Evolutionary conservation across 1,284 basidiomycete genomes (phyloP), one percentile per base, ranked within the genome.

Genomic region (Stereum hirsutum): DNA sequence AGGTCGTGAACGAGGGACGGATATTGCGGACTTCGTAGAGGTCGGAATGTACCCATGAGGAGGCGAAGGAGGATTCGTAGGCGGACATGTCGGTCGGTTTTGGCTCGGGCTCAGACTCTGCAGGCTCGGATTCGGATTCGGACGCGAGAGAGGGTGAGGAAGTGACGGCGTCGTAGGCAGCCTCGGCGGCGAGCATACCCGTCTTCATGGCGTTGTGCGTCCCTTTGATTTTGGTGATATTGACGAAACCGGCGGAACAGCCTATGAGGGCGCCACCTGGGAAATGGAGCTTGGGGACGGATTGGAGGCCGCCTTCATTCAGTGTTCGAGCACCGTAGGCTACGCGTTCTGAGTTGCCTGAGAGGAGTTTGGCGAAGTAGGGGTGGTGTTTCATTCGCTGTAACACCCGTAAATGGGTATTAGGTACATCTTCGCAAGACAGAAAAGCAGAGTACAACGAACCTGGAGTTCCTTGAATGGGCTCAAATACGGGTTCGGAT

Each of bases 151-250:
- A 32, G 56, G 57, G 40, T 59, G 52, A 3, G 43, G 44, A 12
- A 28, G 59, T 54, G 49, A 94, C 64, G 2, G 78, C 78, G 6
- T 82, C 73, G 54, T 75, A 91, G 0, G 89, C 89, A 0, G 87
- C 74, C 61, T 99, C 95, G 2, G 91, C 96, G 27, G 94, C 95
- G 17, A 98, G 71, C 84, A 98, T 98, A 17, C 95, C 95, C 35
- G 86, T 90, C 71, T 98, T 96, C 95, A 99, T 98, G n/a, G 95
- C 94, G 49, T 95, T 98, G 63, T 99, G 96, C 0, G 94, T 96
- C n/a, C 95, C 95, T 63, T 99, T 99, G 67, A 99, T 99, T 69
- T 98, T 99, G 31, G 94, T 88, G 12, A 97, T 79, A 65, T 99
- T 99, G 46, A 99, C 75, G 64, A 99, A 95, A 19, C 92, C 96